Conservation (phyloP, 345 rosid species). For the Eucalyptus guilfoylei region DNA sequence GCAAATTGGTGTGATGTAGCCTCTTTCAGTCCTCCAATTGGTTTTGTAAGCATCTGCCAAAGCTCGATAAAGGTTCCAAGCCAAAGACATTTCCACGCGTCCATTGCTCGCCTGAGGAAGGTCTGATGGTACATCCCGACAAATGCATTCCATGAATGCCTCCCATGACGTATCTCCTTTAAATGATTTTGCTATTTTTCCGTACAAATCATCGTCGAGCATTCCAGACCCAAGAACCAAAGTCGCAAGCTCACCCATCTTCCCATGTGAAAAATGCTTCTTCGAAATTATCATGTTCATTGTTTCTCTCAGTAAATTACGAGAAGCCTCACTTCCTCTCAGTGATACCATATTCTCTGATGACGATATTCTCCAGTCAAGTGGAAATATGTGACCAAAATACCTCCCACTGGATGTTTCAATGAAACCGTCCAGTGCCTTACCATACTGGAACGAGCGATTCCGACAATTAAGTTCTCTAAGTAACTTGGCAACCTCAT, state of each 20-base stretch:
- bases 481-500: constrained; percentile 22
- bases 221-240: constrained; percentile 29
- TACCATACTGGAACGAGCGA: background rate
- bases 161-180: constrained; percentile 11
- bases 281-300: background rate
- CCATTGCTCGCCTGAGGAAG: background rate
- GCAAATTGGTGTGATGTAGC: constrained; percentile 27
- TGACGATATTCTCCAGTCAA: constrained; percentile 15
- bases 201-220: background rate
- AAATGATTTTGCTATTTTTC: background rate
- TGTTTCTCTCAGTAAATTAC: constrained; percentile 3
- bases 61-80: constrained; percentile 11
- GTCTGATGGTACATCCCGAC: background rate
- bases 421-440: background rate
- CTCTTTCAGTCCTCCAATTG: constrained; percentile 9
- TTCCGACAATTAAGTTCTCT: background rate
- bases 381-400: constrained; percentile 16
- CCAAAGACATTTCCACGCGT: background rate
- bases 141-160: constrained; percentile 5
- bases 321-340: constrained; percentile 9
- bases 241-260: constrained; percentile 16
- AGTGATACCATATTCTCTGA: constrained; percentile 10
- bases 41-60: constrained; percentile 9
- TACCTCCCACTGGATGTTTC: background rate
- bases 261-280: constrained; percentile 12